Conservation (phyloP, 139 green algal species). For the Tetraselmis chui region DNA sequence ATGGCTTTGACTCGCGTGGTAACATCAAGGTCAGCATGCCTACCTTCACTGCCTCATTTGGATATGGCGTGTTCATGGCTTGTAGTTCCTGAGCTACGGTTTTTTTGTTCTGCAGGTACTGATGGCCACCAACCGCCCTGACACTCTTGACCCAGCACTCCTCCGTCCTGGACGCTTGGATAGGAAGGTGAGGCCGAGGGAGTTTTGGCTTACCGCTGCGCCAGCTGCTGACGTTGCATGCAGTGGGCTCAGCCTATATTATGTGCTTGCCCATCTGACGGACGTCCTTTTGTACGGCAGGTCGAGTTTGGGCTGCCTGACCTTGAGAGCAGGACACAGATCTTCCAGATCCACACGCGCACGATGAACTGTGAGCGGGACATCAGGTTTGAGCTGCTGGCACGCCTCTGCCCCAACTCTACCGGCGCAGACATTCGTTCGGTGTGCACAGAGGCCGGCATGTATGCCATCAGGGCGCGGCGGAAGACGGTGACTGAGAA, state of each 20-base stretch:
- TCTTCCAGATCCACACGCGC: conserved; percentile 96
- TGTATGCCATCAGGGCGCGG: conserved; percentile 87
- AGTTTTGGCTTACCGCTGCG: background rate
- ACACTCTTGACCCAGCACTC: conserved; percentile 96
- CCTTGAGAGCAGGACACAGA: conserved; percentile 88
- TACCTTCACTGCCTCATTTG: no score
- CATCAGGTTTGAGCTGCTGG: conserved; percentile 90
- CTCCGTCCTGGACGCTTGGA: conserved; percentile 91
- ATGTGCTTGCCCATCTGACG: background rate
- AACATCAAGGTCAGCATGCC: conserved; percentile 99
- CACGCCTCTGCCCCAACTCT: conserved; percentile 88
- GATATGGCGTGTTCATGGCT: no score
- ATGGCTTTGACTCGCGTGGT: conserved; percentile 94
- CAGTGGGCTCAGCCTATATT: background rate
- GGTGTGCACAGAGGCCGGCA: conserved; percentile 94
- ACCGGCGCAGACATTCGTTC: conserved; percentile 93
- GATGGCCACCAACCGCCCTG: conserved; percentile 93
- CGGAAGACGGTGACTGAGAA: conserved; percentile 98
- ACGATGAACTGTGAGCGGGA: conserved; percentile 95
- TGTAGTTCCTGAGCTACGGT: no score
- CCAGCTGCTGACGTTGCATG: background rate
- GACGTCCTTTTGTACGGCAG: background rate
- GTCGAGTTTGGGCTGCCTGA: conserved; percentile 96
- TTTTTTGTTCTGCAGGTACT: conserved; percentile 48
- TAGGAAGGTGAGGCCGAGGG: conserved; percentile 65